These are phyloP conservation scores for Pilasporangium apinafurcum DNA, from an alignment of 352 stramenopile genomes.

Conservation along the genomic window DNA sequence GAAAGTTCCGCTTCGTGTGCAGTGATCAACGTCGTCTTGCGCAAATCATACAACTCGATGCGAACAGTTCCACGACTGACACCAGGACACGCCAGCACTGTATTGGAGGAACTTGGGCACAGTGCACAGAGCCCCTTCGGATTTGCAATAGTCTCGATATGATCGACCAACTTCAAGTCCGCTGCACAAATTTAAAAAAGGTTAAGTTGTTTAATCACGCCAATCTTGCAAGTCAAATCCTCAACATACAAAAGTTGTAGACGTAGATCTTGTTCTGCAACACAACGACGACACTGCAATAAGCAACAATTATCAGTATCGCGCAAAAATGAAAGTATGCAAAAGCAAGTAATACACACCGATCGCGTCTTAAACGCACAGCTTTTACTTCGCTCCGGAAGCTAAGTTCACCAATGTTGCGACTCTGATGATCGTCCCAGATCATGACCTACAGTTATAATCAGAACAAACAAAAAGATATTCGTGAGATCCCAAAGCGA, in stretches of 20 bases:
- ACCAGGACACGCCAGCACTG: constrained; percentile 94
- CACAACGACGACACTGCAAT: constrained; percentile 91
- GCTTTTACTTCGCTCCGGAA: constrained; percentile 97
- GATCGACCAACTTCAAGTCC: constrained; percentile 96
- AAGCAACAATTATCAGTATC: neutral
- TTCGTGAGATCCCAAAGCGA: no score
- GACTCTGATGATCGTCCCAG: constrained; percentile 98
- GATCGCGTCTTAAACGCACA: constrained; percentile 94
- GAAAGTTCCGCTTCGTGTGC: constrained; percentile 93
- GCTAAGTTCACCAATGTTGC: constrained; percentile 96
- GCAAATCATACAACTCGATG: constrained; percentile 96
- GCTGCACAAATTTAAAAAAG: constrained; percentile 22
- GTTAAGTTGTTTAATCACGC: neutral
- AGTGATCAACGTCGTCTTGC: constrained; percentile 93
- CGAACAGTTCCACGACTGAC: constrained; percentile 88
- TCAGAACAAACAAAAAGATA: neutral
- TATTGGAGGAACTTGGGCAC: constrained; percentile 89
- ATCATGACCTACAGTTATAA: constrained; percentile 91
- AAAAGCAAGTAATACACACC: constrained; percentile 20
- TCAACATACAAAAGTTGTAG: constrained; percentile 93
- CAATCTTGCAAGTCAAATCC: constrained; percentile 1
- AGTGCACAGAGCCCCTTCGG: constrained; percentile 93
- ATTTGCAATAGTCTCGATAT: constrained; percentile 99
- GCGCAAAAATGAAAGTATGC: neutral
- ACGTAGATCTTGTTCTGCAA: constrained; percentile 97